Evolutionary conservation across 2,329 filamentous ascomycete genomes (phyloP).

Genomic region (Pestalotiopsis fici): DNA sequence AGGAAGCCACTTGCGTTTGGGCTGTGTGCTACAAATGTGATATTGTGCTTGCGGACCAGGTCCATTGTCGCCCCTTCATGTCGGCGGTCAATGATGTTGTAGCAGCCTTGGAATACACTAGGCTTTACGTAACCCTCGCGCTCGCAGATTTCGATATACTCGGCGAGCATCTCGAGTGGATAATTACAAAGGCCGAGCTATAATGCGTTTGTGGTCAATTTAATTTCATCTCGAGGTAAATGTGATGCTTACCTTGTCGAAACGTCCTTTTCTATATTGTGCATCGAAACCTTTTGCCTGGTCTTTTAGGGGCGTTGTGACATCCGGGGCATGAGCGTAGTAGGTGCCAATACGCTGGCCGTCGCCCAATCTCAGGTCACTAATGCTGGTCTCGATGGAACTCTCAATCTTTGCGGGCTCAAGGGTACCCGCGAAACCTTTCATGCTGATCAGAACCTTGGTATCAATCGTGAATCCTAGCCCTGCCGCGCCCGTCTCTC

Average conservation of each 20-base stretch:
- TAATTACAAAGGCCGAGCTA: conserved; percentile 8
- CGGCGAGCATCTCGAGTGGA: not conserved
- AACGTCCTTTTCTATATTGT: conserved; percentile 9
- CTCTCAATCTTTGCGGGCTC: conserved; percentile 10
- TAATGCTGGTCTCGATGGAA: conserved; percentile 11
- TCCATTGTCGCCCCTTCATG: conserved; percentile 9
- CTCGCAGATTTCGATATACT: conserved; percentile 15
- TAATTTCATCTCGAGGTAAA: not conserved
- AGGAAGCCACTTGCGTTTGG: conserved; percentile 18
- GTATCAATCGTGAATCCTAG: conserved; percentile 15
- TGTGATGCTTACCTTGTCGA: not conserved
- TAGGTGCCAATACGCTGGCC: conserved; percentile 7
- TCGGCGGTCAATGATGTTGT: conserved; percentile 15
- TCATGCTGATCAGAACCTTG: conserved; percentile 11
- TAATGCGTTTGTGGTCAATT: not conserved
- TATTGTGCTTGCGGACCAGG: conserved; percentile 10
- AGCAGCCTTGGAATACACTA: conserved; percentile 15
- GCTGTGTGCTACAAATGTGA: conserved; percentile 14
- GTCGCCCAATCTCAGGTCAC: not conserved
- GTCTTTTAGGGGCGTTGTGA: conserved; percentile 8
- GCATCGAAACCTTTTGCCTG: conserved; percentile 11
- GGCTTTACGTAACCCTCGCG: conserved; percentile 14
- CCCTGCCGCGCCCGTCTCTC: conserved; percentile 7
- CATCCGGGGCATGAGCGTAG: conserved; percentile 12
- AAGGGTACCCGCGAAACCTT: conserved; percentile 9